Base-by-base conservation (phyloP, 139 green algal species). In the Chlamydomonas schloesseri region DNA sequence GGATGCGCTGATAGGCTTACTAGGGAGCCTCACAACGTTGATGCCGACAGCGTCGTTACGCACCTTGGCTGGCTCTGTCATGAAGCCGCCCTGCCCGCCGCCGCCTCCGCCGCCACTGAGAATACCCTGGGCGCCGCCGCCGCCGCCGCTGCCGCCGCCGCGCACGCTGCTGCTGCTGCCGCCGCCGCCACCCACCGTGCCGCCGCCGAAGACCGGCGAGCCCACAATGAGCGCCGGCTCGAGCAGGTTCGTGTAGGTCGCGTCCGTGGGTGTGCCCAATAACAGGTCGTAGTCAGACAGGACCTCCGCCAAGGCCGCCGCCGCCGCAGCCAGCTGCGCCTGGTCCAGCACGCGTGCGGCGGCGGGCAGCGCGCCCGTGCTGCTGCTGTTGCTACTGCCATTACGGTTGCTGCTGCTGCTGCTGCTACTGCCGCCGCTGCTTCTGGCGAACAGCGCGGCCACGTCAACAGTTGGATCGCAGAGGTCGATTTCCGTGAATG, bases 211-310 rank as follows among this genome's bases (percentile, higher is more conserved):
- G 1, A n/a, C 74, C 60, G n/a, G 33, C 26, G 72, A 62, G 24
- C 81, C 69, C 4, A 64, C 28, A 10, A 95, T 81, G 36, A 95
- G 93, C 42, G 89, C 89, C 8, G 92, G 92, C 75, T 95, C 92
- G 42, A 95, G 84, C 20, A 95, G 71, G 13, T 93, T 81, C 0
- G 79, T 90, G 50, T 88, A 68, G n/a, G 83, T 23, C 6, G 72
- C 57, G 8, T 89, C 84, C 0, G 76, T 65, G 31, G 84, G 28
- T 0, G 84, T 89, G 87, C 89, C 92, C 65, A 95, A 67, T 31
- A 81, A 65, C 21, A 95, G 55, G 20, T 87, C 88, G 70, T 93
- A 91, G 24, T 95, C 82, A 15, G 76, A 73, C 46, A 95, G 60
- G 13, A 90, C 75, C 33, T 70, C 36, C 0, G 81, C 46, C 72